These are phyloP conservation scores for Annulohypoxylon maeteangense DNA, from an alignment of 495 filamentous ascomycete genomes.

Conservation along the genomic window DNA sequence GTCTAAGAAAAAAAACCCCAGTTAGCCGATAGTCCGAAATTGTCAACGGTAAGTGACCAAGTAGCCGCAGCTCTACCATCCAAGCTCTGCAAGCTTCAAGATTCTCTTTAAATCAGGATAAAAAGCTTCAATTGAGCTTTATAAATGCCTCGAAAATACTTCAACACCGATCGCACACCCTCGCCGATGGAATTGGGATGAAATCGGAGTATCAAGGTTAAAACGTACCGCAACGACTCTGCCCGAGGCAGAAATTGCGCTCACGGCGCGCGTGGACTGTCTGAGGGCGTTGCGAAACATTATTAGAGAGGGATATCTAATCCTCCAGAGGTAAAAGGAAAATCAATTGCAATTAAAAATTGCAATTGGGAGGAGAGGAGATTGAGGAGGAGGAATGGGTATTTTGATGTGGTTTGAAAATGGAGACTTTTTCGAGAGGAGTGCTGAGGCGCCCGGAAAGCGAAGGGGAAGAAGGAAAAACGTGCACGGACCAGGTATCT, in stretches of 20 bases:
- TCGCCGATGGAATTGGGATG: slow-evolving; percentile 53
- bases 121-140: slow-evolving; percentile 62
- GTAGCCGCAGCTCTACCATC: slow-evolving; percentile 44
- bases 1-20: slow-evolving; percentile 66
- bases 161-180: slow-evolving; percentile 48
- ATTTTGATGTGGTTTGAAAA: slow-evolving; percentile 42
- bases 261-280: slow-evolving; percentile 92
- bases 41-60: slow-evolving; percentile 33
- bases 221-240: slow-evolving; percentile 92
- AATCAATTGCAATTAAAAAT: slow-evolving; percentile 59
- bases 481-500: slow-evolving; percentile 33
- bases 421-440: slow-evolving; percentile 49
- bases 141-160: slow-evolving; percentile 38
- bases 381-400: slow-evolving; percentile 48
- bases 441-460: slow-evolving; percentile 29
- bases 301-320: slow-evolving; percentile 60
- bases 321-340: slow-evolving; percentile 50
- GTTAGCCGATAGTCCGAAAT: slow-evolving; percentile 61
- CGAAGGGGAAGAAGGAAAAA: slow-evolving; percentile 42
- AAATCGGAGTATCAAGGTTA: slow-evolving; percentile 54
- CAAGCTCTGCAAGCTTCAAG: slow-evolving; percentile 49
- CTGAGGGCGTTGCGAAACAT: slow-evolving; percentile 98
- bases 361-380: slow-evolving; percentile 64
- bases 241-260: slow-evolving; percentile 88
- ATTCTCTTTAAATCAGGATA: slow-evolving; percentile 30